Base-by-base conservation (phyloP, 305 asterid species). In the Fraxinus greggii region DNA sequence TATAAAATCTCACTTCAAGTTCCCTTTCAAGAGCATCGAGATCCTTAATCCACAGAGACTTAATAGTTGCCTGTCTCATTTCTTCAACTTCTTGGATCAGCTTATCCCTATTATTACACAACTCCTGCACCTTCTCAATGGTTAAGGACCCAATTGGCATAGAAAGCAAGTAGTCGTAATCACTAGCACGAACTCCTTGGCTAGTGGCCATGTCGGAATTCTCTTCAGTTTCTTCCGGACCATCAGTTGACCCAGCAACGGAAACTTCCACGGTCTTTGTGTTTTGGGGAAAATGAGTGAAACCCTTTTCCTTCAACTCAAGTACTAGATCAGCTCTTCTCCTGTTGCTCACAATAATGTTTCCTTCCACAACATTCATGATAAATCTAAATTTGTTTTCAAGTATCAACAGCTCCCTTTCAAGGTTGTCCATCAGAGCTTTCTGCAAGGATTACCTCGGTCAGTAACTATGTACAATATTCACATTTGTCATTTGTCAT, bases 121-220 rank as follows among this genome's bases (percentile, higher is more conserved):
- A 85, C 88, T 90, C 94, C 79, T 91, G 90, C 86, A 92, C 88
- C 88, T 90, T 94, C 87, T 96, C 99, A n/a, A 84, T 84, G 42
- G 99, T 96, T 85, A 96, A 87, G 77, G 94, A 87, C 38, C 95
- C 98, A 84, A 96, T 96, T 4, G 98, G 90, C 93, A 96, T 76
- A 36, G 94, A 88, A 28, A 96, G 87, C 92, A 96, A 85, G 88
- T 96, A 96, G 79, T 96, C 98, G 87, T 94, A 94, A 85, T 96
- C 99, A 84, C 93, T 76, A 4, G 94, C 91, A 72, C 87, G 85
- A 78, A 87, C 92, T 78, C 87, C 97, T 76, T 72, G 86, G 65
- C 76, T 87, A 7, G 87, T 80, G 54, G 78, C 80, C 32, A 70
- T 85, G 19, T 87, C 94, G 23, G 77, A 38, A 86, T 33, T 89